phyloP scores from a whole-genome alignment of 306 rosid species.

The Prunus dulcis region DNA sequence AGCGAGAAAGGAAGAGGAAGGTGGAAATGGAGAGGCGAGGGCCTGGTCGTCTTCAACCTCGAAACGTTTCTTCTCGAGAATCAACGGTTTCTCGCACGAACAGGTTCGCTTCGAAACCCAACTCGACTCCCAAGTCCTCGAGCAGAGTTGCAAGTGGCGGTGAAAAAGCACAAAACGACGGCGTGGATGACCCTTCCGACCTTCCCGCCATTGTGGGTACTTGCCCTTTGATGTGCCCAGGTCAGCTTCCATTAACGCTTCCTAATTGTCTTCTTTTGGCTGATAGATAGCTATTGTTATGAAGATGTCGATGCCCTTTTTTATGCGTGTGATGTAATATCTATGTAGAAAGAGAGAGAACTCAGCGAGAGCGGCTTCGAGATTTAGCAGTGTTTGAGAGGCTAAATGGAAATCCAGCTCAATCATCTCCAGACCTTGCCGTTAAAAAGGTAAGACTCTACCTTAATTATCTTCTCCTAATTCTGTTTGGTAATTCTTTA shows the following conservation, averaged over 20 bases:
- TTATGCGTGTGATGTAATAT: background rate
- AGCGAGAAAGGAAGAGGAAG: background rate
- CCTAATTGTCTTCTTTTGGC: too few relatives aligned
- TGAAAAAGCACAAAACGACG: slow-evolving; percentile 8
- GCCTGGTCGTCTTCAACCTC: slow-evolving; percentile 12
- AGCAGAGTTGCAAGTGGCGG: background rate
- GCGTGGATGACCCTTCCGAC: slow-evolving; percentile 23
- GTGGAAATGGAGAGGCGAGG: background rate
- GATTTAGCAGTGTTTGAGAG: slow-evolving; percentile 95
- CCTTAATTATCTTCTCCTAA: background rate
- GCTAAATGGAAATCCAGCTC: slow-evolving; percentile 59
- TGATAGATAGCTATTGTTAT: background rate
- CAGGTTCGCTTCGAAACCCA: background rate
- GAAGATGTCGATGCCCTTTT: background rate
- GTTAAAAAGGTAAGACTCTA: slow-evolving; percentile 66
- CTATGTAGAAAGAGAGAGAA: slow-evolving; percentile 67
- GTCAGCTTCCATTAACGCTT: slow-evolving; percentile 26
- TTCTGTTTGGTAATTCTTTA: background rate
- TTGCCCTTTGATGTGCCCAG: slow-evolving; percentile 90
- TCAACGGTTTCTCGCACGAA: background rate
- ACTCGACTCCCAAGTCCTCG: background rate
- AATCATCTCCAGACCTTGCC: slow-evolving; percentile 67
- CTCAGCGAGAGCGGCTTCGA: slow-evolving; percentile 67
- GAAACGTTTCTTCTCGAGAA: background rate
- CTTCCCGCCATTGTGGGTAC: slow-evolving; percentile 46